phyloP scores from a whole-genome alignment of 768 basidiomycete genomes.

The Lactarius quietus region DNA sequence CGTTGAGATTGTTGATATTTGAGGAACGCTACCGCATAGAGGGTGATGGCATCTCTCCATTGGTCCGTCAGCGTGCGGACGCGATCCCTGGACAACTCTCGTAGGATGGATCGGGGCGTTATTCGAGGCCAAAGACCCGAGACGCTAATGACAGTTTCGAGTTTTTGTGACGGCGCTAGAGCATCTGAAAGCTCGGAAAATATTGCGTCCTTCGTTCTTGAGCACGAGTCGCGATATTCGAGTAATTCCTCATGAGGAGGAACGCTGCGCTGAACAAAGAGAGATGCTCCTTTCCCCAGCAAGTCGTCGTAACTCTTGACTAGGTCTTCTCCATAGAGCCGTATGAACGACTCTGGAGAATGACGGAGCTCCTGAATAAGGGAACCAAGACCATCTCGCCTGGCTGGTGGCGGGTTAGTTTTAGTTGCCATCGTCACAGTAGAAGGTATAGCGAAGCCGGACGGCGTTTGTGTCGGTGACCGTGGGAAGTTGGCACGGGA shows the following conservation, averaged over 20 bases:
- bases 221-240: constrained; percentile 1
- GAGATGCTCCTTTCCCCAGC: neutral
- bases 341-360: neutral
- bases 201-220: neutral
- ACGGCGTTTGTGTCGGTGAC: neutral
- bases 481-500: neutral
- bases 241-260: neutral
- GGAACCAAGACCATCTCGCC: neutral
- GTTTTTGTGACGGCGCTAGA: neutral
- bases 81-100: constrained; percentile 27
- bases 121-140: constrained; percentile 16
- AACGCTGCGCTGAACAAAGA: neutral
- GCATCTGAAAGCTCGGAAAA: neutral
- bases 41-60: neutral
- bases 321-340: neutral
- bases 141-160: neutral
- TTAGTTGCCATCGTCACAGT: neutral
- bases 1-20: constrained; percentile 12
- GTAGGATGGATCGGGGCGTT: constrained; percentile 6
- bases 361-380: neutral
- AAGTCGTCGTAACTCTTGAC: neutral
- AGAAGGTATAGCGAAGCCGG: neutral
- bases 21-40: constrained; percentile 13
- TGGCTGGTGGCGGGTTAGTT: neutral
- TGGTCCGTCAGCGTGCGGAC: constrained; percentile 7